A percentile compares a stretch with the other conserved stretches of the same genome.
phyloP scores from a whole-genome alignment of 345 rosid genomes.

The Citropsis articulata region DNA sequence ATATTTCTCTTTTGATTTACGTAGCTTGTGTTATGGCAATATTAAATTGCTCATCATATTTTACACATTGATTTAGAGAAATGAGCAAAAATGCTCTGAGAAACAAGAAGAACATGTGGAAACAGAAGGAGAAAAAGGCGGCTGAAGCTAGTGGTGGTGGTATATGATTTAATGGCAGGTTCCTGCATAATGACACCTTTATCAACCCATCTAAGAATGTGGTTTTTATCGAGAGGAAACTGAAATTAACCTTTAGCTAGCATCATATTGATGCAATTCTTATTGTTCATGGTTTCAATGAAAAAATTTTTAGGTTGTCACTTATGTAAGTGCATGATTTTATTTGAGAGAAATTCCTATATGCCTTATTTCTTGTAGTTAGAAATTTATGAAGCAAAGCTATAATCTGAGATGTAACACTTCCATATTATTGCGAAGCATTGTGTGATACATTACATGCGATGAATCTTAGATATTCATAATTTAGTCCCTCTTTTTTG shows the following conservation, averaged over 20 bases:
- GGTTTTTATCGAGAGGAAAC: background rate
- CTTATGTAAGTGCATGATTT: background rate
- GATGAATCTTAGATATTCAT: background rate
- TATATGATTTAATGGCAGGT: background rate
- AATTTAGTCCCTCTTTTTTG: too few relatives aligned
- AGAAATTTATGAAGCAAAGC: background rate
- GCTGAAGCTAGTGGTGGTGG: slow-evolving; percentile 30
- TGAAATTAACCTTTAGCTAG: background rate
- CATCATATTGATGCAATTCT: background rate
- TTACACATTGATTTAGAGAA: slow-evolving; percentile 37
- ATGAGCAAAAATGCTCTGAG: slow-evolving; percentile 84
- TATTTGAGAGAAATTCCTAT: background rate
- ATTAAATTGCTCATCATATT: background rate
- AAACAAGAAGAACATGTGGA: slow-evolving; percentile 92
- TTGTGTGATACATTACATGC: background rate
- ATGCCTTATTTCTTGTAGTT: background rate
- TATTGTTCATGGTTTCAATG: background rate
- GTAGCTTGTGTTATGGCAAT: background rate
- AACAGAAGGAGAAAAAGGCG: slow-evolving; percentile 75
- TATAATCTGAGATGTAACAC: background rate
- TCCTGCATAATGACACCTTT: background rate
- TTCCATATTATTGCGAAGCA: background rate
- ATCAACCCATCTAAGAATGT: background rate
- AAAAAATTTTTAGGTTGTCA: background rate
- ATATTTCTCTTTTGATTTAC: background rate